phyloP scores from a whole-genome alignment of 108 stramenopile genomes.

The Licmophora abbreviata region DNA sequence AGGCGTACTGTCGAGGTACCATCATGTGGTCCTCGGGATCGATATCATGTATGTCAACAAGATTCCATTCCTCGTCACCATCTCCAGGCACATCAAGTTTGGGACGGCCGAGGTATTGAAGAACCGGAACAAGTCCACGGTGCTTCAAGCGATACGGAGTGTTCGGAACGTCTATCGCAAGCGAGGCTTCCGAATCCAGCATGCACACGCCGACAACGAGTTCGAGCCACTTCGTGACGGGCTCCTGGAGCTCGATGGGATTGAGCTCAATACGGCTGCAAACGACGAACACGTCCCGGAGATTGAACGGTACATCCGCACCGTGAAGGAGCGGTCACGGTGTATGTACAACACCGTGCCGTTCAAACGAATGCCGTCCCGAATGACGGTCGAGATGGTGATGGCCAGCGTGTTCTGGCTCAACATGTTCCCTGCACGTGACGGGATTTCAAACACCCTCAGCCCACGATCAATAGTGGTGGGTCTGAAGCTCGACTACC shows the following conservation, averaged over 20 bases:
- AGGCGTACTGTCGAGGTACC: too few species aligned
- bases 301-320: slow-evolving; percentile 17
- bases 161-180: not conserved
- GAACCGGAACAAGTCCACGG: not conserved
- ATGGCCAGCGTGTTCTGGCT: slow-evolving; percentile 9
- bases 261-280: slow-evolving; percentile 6
- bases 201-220: not conserved
- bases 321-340: slow-evolving; percentile 24
- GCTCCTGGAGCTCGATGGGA: too few species aligned
- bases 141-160: slow-evolving; percentile 3
- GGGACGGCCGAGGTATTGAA: slow-evolving; percentile 9
- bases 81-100: slow-evolving; percentile 15
- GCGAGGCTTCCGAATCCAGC: not conserved
- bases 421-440: slow-evolving; percentile 15
- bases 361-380: slow-evolving; percentile 12
- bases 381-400: slow-evolving; percentile 12
- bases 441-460: slow-evolving; percentile 15
- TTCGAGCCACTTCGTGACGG: not conserved
- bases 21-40: slow-evolving; percentile 11
- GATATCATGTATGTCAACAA: slow-evolving; percentile 29
- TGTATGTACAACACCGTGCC: slow-evolving; percentile 12
- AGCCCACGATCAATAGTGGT: slow-evolving; percentile 16
- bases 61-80: slow-evolving; percentile 21
- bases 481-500: slow-evolving; percentile 8
- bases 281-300: slow-evolving; percentile 22